These are phyloP conservation scores for Cercospora berteroae DNA, from an alignment of 2,329 filamentous ascomycete genomes.

Conservation along the genomic window DNA sequence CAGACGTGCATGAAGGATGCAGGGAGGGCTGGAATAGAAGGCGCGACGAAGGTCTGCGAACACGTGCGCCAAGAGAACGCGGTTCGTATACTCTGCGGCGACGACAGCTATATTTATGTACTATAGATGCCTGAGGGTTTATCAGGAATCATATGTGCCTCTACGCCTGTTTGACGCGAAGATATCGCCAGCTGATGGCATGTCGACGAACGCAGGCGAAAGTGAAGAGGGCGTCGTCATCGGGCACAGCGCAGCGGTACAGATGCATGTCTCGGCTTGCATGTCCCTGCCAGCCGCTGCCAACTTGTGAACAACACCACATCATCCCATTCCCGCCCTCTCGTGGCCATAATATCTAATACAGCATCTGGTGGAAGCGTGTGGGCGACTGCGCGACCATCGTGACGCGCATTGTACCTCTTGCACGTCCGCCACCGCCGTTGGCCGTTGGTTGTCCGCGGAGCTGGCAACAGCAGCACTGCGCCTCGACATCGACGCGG, in stretches of 20 bases:
- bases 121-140: background rate
- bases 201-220: background rate
- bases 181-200: background rate
- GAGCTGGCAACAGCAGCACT: background rate
- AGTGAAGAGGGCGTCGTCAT: background rate
- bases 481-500: conserved; percentile 10
- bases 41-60: background rate
- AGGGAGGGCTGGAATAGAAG: background rate
- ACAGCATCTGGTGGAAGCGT: background rate
- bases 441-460: background rate
- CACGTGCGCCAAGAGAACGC: conserved; percentile 4
- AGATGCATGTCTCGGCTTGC: background rate
- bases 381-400: background rate
- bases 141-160: background rate
- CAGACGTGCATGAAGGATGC: background rate
- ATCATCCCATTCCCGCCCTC: background rate
- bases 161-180: background rate
- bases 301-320: background rate
- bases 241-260: background rate
- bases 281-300: background rate
- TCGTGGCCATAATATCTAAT: background rate
- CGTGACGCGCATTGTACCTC: background rate
- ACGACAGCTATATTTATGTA: background rate
- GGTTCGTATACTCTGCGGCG: background rate
- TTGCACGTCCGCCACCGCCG: background rate